Percentiles rank a stretch among this genome's conserved stretches.
phyloP scores from a whole-genome alignment of 345 rosid genomes.

The Dimocarpus longan region DNA sequence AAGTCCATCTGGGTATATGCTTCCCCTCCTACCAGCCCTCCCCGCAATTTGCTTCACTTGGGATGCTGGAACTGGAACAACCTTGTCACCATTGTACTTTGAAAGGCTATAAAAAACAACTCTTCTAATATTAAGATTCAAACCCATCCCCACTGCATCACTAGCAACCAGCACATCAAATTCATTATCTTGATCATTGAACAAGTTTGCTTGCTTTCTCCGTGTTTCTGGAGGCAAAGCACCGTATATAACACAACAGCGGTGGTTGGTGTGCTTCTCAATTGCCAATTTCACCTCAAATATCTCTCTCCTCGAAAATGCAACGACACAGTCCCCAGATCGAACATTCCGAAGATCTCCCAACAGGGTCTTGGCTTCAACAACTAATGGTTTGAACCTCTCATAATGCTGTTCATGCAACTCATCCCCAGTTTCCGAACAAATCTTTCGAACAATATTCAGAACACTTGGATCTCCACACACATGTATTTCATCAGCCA shows the following conservation, averaged over 20 bases:
- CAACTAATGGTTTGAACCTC: slow-evolving; percentile 85
- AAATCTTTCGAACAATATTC: slow-evolving; percentile 70
- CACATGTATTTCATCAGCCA: slow-evolving; percentile 94
- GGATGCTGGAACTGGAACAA: slow-evolving; percentile 77
- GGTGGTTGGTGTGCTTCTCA: slow-evolving; percentile 77
- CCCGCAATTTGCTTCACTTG: slow-evolving; percentile 98
- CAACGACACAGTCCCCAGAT: slow-evolving; percentile 92
- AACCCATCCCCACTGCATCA: slow-evolving; percentile 97
- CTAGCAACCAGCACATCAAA: slow-evolving; percentile 96
- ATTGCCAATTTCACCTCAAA: slow-evolving; percentile 90
- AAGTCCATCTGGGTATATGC: slow-evolving; percentile 86
- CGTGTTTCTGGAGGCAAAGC: slow-evolving; percentile 97
- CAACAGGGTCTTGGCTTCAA: slow-evolving; percentile 81
- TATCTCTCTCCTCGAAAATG: slow-evolving; percentile 92
- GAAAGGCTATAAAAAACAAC: slow-evolving; percentile 75
- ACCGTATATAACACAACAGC: slow-evolving; percentile 94
- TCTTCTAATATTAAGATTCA: slow-evolving; percentile 91
- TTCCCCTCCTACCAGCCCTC: slow-evolving; percentile 96
- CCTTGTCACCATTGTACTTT: slow-evolving; percentile 85
- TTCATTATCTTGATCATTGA: slow-evolving; percentile 84
- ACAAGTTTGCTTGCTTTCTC: slow-evolving; percentile 87
- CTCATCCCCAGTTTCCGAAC: slow-evolving; percentile 90
- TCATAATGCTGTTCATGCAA: slow-evolving; percentile 76
- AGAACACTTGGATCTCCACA: slow-evolving; percentile 97
- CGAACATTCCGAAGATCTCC: slow-evolving; percentile 77